Evolutionary conservation across 192 early-diverging fungal genomes (phyloP).

Genomic region (Thoreauomyces humboldtii): DNA sequence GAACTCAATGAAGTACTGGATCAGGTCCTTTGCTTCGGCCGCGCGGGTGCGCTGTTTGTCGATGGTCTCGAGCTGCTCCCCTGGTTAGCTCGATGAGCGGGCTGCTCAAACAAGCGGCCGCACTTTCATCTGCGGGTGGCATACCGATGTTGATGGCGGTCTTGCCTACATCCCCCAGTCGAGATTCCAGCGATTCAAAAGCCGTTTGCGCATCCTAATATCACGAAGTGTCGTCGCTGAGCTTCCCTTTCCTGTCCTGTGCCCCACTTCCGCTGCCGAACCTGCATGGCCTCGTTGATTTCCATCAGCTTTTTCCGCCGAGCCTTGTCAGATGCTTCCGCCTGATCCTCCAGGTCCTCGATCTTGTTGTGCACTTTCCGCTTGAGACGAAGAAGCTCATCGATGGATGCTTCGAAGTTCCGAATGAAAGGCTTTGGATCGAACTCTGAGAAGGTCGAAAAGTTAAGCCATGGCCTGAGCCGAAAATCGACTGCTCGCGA

Average conservation of each 20-base stretch:
- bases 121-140: too few species aligned
- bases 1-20: conserved; percentile 92
- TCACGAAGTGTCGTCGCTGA: too few species aligned
- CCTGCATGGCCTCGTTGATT: conserved; percentile 77
- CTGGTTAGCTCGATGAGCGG: too few species aligned
- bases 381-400: conserved; percentile 77
- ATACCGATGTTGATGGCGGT: conserved; percentile 93
- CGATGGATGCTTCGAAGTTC: conserved; percentile 81
- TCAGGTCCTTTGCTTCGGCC: conserved; percentile 82
- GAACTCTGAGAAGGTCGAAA: conserved; percentile 46
- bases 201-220: conserved; percentile 80
- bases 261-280: too few species aligned
- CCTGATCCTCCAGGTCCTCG: conserved; percentile 77
- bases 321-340: conserved; percentile 67
- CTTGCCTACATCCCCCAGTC: conserved; percentile 89
- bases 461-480: not conserved
- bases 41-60: conserved; percentile 89
- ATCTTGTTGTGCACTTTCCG: conserved; percentile 79
- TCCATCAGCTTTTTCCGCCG: conserved; percentile 78
- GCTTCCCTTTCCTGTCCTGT: too few species aligned
- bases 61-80: conserved; percentile 95
- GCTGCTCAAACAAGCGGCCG: too few species aligned
- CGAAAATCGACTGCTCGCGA: not conserved
- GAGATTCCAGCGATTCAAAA: conserved; percentile 82
- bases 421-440: conserved; percentile 92